Base-by-base conservation (phyloP, 2,329 filamentous ascomycete species). In the Trichoderma sp. region DNA sequence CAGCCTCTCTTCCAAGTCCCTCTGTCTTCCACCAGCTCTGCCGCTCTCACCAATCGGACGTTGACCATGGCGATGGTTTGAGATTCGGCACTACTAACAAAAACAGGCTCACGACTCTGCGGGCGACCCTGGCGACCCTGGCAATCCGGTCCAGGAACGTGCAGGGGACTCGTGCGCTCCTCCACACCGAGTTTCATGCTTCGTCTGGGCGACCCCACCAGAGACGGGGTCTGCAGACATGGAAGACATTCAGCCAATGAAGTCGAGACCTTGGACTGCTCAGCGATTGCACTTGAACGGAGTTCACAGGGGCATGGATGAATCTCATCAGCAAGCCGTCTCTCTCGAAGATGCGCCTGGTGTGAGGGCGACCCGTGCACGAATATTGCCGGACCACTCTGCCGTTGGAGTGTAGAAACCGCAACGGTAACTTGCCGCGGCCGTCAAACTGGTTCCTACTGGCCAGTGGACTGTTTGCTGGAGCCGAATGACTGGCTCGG, bases 151-250 rank as follows among this genome's bases (percentile, higher is more conserved):
- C 26, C 50, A 41, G 39, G 17, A 39, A 21, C 34, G 64, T 59
- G 65, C 65, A 66, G 61, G 64, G 64, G 52, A 60, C 2, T 47
- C 41, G 24, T 50, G 48, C 39, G 48, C 39, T 64, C 64, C 59
- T 66, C 64, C 64, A 66, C 59, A 44, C 19, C 44, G 52, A 55
- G 64, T 66, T 66, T 66, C 64, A 66, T 44, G 64, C 57, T 58
- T 54, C 41, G 45, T 24, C 34, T 21, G 21, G 34, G 34, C 34
- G 14, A 9, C 58, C 59, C 64, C 64, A 52, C 64, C 28, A 19
- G 17, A 24, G 45, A 64, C 47, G 55, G 55, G 63, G 48, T 17
- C 63, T 63, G 54, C 44, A 43, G 17, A 30, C 48, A 45, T 43
- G 24, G 41, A 30, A 24, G 28, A 9, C 24, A 2, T 7, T 17